Evolutionary conservation across 192 early-diverging fungal genomes (phyloP).

Genomic region (Linderina pennispora): DNA sequence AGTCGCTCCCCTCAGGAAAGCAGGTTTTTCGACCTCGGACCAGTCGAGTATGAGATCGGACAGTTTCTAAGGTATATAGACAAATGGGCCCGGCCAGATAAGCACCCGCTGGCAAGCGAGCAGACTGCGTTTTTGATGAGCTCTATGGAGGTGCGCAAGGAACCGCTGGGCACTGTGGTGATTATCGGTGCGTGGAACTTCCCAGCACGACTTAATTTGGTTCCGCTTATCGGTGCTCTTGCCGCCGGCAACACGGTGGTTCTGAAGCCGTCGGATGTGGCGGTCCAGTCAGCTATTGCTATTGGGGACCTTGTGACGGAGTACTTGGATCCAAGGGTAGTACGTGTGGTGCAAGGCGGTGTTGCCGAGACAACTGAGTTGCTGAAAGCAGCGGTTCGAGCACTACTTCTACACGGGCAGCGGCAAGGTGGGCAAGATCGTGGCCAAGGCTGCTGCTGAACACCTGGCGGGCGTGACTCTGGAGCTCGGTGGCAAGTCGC

Average conservation of each 20-base stretch:
- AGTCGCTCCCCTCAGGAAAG: constrained; percentile 51
- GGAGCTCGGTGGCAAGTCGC: constrained; percentile 91
- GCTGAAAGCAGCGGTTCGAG: constrained; percentile 75
- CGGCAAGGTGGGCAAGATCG: constrained; percentile 69
- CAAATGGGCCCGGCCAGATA: constrained; percentile 46
- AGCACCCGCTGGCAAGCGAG: constrained; percentile 16
- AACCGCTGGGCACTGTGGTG: constrained; percentile 76
- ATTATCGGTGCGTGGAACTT: constrained; percentile 69
- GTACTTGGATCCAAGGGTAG: constrained; percentile 64
- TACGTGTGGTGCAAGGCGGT: constrained; percentile 71
- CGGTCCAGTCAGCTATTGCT: constrained; percentile 56
- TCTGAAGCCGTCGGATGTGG: constrained; percentile 84
- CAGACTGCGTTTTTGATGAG: constrained; percentile 44
- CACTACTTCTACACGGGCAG: constrained; percentile 94
- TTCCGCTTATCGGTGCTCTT: constrained; percentile 78
- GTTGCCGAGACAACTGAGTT: constrained; percentile 66
- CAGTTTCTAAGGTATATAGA: constrained; percentile 55
- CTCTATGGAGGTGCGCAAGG: constrained; percentile 52
- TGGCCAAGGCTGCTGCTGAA: constrained; percentile 80
- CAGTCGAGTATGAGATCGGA: constrained; percentile 52
- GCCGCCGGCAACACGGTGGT: constrained; percentile 84
- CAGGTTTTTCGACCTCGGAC: constrained; percentile 43
- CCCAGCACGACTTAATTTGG: constrained; percentile 55
- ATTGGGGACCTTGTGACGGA: constrained; percentile 57
- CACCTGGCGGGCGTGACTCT: constrained; percentile 83